Evolutionary conservation across 2,329 filamentous ascomycete genomes (phyloP), one percentile per base, ranked within the genome.

Genomic region (Penicillium sp.): DNA sequence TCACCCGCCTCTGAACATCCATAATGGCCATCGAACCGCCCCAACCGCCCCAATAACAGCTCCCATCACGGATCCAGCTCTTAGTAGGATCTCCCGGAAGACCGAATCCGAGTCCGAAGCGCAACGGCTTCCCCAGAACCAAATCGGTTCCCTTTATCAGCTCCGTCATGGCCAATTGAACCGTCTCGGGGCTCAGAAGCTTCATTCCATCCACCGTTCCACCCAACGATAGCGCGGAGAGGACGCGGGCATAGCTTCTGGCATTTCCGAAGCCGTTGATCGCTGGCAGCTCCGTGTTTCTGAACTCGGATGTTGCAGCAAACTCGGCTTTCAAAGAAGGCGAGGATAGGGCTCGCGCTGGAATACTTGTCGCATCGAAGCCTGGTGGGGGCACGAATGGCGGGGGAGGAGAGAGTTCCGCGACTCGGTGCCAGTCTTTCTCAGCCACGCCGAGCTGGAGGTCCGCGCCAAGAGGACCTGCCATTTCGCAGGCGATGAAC

Each of bases 1-100:
- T 60, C 40, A 64, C 18, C 25, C 42, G 27, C 11, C 51, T 47
- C 27, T 57, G 46, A 14, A 59, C 27, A 43, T 63, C 61, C 46
- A 56, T 54, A 22, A 62, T 55, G 0, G 25, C 51, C 9, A 57
- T 36, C 1, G 53, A 57, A 25, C 58, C 62, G n/a, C 60, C 60
- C 44, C 51, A 64, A 4, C 61, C 57, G 1, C 56, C 55, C 62
- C 58, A 63, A 25, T 50, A 58, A 39, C 47, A 56, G 27, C 50
- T 20, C 14, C 46, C 31, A 27, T 42, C 13, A 41, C 50, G 31
- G 53, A 36, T 36, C 46, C 41, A 60, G 25, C 46, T 40, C 33
- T 52, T 41, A 9, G 25, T 48, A 20, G 50, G 51, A 5, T 41
- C 55, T 3, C 31, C 33, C 2, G 46, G 36, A 33, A 57, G 28